Evolutionary conservation across 106 monocot genomes (phyloP), one percentile per base, ranked within the genome.

Genomic region (Amphibolis antarctica): DNA sequence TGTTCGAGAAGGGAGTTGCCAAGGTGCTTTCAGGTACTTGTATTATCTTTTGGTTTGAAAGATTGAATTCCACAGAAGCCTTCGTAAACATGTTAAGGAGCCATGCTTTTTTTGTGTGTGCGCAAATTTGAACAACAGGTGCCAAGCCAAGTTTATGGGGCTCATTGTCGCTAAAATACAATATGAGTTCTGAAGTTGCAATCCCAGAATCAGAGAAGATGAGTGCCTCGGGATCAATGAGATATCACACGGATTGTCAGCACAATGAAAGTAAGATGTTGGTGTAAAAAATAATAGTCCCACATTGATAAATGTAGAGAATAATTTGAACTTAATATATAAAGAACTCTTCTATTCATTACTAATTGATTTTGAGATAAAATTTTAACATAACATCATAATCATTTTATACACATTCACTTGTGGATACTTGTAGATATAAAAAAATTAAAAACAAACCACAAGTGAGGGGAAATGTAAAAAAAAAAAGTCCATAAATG

Each of bases 1-100:
- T 96, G 10, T 78, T 82, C 45, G 60, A 84, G 55, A 84, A 75
- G 51, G 63, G 26, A 20, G 53, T 75, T 1, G 15, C 60, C 29
- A 55, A 71, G 24, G 60, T 46, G 12, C 21, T 52, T 44, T 43
- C 70, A 65, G 87, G 85, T 85, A 27, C 55, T 22, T n/a, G 19
- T 36, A 22, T 9, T 56, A 5, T 13, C 6, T 18, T 18, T 43
- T 9, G 12, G n/a, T 47, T 49, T 10, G n/a, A 17, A 49, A 7
- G 12, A 7, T 36, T 36, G 36, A 7, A 36, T 36, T 36, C 36
- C 7, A 7, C 36, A 36, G 4, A 36, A 36, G 36, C 36, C 7
- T 19, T 49, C 12, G n/a, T 49, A 17, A 49, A 17, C n/a, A 17
- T 49, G 49, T 49, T 14, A 27, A 17, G 28, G 29, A 58, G 6